Percentiles rank a stretch among this genome's conserved stretches.
Evolutionary conservation across 2,329 filamentous ascomycete genomes (phyloP).

Genomic region (Nothopassalora personata): DNA sequence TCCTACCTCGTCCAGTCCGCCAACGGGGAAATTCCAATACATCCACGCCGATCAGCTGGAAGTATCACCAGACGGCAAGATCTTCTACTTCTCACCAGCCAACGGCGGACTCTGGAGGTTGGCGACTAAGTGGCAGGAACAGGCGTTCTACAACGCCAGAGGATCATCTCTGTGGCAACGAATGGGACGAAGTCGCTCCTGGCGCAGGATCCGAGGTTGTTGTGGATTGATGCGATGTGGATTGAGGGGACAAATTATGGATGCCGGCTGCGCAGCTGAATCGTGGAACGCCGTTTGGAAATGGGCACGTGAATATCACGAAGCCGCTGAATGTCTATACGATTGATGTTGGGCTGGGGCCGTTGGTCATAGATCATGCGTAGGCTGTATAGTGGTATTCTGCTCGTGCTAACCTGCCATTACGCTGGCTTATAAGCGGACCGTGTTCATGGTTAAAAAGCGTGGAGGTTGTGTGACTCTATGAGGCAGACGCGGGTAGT

Average conservation of each 20-base stretch:
- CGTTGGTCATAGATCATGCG: conserved; percentile 27
- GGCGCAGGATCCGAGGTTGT: conserved; percentile 27
- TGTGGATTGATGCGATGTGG: conserved; percentile 34
- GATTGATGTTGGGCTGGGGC: conserved; percentile 26
- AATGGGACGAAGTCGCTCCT: conserved; percentile 27
- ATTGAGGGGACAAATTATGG: conserved; percentile 26
- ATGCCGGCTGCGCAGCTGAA: conserved; percentile 31
- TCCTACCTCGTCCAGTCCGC: too few relatives aligned
- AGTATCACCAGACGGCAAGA: conserved; percentile 36
- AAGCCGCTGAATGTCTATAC: conserved; percentile 27
- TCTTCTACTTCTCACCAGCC: conserved; percentile 36
- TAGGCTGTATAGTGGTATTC: background rate
- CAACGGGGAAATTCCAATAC: conserved; percentile 21
- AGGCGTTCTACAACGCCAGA: conserved; percentile 32
- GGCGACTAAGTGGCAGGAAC: conserved; percentile 32
- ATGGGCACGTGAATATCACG: conserved; percentile 22
- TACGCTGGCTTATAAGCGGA: background rate
- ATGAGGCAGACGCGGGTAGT: too few relatives aligned
- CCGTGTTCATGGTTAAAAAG: too few relatives aligned
- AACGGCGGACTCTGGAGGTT: conserved; percentile 35
- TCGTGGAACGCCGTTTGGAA: conserved; percentile 27
- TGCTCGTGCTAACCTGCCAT: background rate
- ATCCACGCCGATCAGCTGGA: conserved; percentile 37
- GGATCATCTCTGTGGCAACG: conserved; percentile 25
- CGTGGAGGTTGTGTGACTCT: too few relatives aligned